Evolutionary conservation across 305 asterid genomes (phyloP).

Genomic region (Caryopteris hybrid): DNA sequence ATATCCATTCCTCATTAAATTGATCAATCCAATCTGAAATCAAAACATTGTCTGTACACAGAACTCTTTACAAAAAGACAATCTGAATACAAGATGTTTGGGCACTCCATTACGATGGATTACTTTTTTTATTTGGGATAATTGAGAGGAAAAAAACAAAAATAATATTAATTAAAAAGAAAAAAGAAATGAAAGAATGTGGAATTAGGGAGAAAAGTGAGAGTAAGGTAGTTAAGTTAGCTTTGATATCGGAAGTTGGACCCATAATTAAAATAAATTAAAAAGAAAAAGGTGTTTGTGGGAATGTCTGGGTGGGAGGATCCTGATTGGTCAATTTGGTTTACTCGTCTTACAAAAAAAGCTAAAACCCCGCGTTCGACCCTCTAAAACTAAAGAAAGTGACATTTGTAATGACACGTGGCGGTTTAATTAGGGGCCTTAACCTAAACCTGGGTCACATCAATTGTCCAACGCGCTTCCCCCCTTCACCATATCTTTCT

Average conservation of each 20-base stretch:
- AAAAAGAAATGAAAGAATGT: not conserved
- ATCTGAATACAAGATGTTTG: not conserved
- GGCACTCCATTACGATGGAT: not conserved
- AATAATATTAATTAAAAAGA: too few relatives aligned
- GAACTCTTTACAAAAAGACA: too few relatives aligned
- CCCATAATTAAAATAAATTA: not conserved
- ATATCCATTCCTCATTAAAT: too few relatives aligned
- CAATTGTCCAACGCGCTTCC: constrained; percentile 63
- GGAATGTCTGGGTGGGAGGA: constrained; percentile 6
- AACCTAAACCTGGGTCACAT: constrained; percentile 46
- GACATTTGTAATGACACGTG: constrained; percentile 45
- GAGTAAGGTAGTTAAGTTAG: constrained; percentile 24
- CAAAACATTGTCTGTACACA: too few relatives aligned
- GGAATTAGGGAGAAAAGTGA: constrained; percentile 15
- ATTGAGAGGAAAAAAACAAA: too few relatives aligned
- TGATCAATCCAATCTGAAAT: too few relatives aligned
- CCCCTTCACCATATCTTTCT: constrained; percentile 9
- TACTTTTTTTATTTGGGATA: not conserved
- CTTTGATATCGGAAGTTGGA: not conserved
- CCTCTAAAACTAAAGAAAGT: constrained; percentile 26
- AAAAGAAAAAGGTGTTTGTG: not conserved
- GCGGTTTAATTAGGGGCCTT: constrained; percentile 19
- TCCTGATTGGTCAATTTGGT: constrained; percentile 40
- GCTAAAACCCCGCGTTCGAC: constrained; percentile 43
- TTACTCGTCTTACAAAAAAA: constrained; percentile 19